These are phyloP conservation scores for Neurospora sp. DNA, from an alignment of 495 filamentous ascomycete species.

Conservation along the genomic window DNA sequence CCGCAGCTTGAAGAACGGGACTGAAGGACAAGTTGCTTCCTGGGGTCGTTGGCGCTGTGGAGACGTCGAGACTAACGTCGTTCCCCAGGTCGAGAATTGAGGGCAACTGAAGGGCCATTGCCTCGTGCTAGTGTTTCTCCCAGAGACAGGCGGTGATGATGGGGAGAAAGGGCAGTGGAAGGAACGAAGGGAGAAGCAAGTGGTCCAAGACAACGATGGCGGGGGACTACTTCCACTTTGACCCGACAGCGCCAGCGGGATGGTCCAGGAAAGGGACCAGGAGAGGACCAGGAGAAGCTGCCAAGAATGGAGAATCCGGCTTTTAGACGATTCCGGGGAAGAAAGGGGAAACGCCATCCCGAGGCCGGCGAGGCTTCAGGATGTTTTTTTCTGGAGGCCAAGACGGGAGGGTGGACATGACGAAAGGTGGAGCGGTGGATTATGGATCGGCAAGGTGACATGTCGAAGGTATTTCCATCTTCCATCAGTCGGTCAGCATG, in stretches of 20 bases:
- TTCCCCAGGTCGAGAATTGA: constrained; percentile 13
- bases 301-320: background rate
- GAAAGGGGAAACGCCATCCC: background rate
- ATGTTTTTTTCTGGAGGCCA: background rate
- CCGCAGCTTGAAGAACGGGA: constrained; percentile 26
- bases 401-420: background rate
- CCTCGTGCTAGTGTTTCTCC: background rate
- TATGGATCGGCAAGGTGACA: background rate
- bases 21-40: constrained; percentile 36
- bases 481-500: background rate
- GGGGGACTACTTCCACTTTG: background rate
- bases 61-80: constrained; percentile 16
- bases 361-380: background rate
- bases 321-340: background rate
- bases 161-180: background rate
- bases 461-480: background rate
- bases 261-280: background rate
- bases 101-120: constrained; percentile 1
- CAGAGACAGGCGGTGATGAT: background rate
- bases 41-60: constrained; percentile 45
- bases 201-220: background rate
- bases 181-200: background rate
- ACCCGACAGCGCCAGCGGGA: background rate
- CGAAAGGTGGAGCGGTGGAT: background rate
- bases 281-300: background rate